Base-by-base conservation (phyloP, 495 filamentous ascomycete genomes). In the Hypoxylon fragiforme region DNA sequence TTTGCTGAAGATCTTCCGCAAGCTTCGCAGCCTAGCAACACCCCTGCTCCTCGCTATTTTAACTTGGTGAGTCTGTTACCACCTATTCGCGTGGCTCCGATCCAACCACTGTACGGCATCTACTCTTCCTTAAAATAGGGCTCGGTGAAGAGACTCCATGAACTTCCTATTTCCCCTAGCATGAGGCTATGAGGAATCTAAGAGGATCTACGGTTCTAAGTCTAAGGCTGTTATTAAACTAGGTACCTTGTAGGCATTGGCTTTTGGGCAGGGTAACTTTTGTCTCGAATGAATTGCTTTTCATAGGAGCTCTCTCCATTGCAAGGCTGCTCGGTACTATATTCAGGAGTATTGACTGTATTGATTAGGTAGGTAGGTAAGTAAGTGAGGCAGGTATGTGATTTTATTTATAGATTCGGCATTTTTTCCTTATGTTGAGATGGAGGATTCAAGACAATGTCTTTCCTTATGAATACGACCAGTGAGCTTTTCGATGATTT, bases 1-100 rank as follows among this genome's bases (percentile, higher is more conserved):
- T 62, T 53, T 28, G n/a, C 39, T 54, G 49, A 44, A 54, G 60
- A 63, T 63, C 60, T 49, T 58, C 50, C 60, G 39, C 44, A 50
- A 28, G 31, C 31, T 57, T 54, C 43, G 38, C 37, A 44, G 42
- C 37, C 36, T 41, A 30, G 45, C 54, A 44, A 18, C 36, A 63
- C 32, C 60, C 60, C 45, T 63, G 49, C 9, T 44, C 42, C 47
- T 40, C 52, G 38, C 30, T 53, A 43, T 47, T 62, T 28, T 9
- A 51, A 39, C 46, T 56, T 47, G 28, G 48, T 43, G 38, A 46
- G 34, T 54, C 13, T 41, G 36, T 31, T 61, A 13, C 60, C 54
- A 59, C 60, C 40, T 16, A 50, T 54, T 38, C 60, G 60, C 60
- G 60, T 63, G 60, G 60, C 49, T 26, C 54, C 13, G 37, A 39